Evolutionary conservation across 176 grass and related monocot species (phyloP).

Genomic region (Sorghum bicolor): DNA sequence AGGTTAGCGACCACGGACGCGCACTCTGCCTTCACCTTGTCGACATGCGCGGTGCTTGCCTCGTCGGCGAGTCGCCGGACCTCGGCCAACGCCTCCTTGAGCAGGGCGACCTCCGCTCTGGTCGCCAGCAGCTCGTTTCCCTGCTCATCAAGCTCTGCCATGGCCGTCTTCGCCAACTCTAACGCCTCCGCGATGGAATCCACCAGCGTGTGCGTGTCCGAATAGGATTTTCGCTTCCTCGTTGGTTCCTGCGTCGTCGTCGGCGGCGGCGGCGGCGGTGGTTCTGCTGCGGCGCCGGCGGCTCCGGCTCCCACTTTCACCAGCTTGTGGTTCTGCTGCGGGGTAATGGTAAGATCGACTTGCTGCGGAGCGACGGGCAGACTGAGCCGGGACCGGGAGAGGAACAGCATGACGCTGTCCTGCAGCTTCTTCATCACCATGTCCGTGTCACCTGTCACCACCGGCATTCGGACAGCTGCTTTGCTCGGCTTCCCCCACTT

Average conservation of each 20-base stretch:
- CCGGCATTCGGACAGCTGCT: neutral
- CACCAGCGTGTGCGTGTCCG: neutral
- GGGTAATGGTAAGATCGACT: no score
- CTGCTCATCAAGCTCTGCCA: neutral
- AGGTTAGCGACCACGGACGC: no score
- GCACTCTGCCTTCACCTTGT: no score
- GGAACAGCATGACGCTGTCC: neutral
- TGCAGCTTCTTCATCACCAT: neutral
- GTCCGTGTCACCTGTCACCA: neutral
- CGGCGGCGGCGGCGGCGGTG: neutral
- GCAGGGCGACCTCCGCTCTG: neutral
- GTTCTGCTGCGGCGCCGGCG: no score
- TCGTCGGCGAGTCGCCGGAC: no score
- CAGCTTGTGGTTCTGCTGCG: no score
- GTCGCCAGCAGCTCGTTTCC: neutral
- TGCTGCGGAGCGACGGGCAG: neutral
- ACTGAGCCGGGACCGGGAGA: neutral
- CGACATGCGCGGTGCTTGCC: no score
- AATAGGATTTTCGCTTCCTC: neutral
- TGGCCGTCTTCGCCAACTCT: neutral
- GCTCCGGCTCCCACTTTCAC: no score
- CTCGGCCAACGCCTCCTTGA: no score
- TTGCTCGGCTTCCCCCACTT: neutral
- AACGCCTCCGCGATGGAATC: neutral
- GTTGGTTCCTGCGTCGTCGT: neutral